Evolutionary conservation across 305 asterid genomes (phyloP), one percentile per base, ranked within the genome.

Genomic region (Ajuga reptans): DNA sequence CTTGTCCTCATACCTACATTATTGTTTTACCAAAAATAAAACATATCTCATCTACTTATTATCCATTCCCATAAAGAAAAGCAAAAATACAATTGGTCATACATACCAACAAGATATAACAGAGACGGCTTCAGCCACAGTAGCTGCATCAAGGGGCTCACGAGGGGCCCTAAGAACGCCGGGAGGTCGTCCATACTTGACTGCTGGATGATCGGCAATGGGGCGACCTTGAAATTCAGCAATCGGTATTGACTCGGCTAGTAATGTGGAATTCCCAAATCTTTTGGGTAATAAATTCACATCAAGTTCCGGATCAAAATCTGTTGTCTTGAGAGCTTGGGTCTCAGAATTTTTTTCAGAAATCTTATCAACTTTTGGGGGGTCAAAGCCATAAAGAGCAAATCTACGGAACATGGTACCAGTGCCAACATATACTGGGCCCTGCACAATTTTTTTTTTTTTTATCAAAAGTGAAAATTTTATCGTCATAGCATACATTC

Each of bases 301-400:
- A 29, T 80, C 84, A 24, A 80, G 84, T 37, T 80, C 79, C 4
- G 79, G 81, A 61, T 84, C 86, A 5, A 79, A 82, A 43, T 84
- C 85, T 1, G 74, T 45, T 9, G 84, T 61, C 52, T 80, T 80
- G 3, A 76, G 17, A 56, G 79, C 79, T 6, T 65, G 64, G 16
- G 69, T 71, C 62, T 80, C 81, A 1, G 72, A 39, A 31, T 21
- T 47, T 36, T 69, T 79, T 3, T 72, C 78, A 2, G 69, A 4
- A 6, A 68, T 5, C 33, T 17, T 76, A 4, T 79, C 80, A 21
- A 49, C 67, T 55, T 77, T 77, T 0, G 87, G 89, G 4, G 89
- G 89, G 6, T 84, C 89, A 33, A 84, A 84, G 6, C 89, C 89
- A 45, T 78, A 84, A n/a, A 84, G 81, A 17, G 89, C 89, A 72